Evolutionary conservation across 2,329 filamentous ascomycete genomes (phyloP).

Genomic region (Chaetomium sp.): DNA sequence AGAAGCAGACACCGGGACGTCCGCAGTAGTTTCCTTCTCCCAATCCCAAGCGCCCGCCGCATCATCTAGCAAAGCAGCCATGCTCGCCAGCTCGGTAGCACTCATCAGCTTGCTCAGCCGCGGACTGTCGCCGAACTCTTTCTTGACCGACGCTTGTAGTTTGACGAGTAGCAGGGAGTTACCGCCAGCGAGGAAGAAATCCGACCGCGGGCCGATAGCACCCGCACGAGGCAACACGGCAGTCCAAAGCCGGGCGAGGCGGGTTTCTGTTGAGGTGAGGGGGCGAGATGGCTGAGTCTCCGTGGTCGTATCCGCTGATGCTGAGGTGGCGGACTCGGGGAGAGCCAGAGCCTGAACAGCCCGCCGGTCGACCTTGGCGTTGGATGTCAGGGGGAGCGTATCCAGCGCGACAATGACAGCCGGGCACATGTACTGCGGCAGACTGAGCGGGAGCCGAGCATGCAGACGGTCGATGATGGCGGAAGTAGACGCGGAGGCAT

Average conservation of each 20-base stretch:
- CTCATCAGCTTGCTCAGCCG: constrained; percentile 1
- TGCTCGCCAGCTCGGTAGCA: neutral
- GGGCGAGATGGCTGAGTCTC: neutral
- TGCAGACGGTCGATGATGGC: neutral
- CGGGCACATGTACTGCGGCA: constrained; percentile 3
- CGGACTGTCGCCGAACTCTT: neutral
- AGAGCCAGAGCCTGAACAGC: neutral
- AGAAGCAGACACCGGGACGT: neutral
- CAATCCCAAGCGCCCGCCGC: neutral
- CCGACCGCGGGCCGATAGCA: neutral
- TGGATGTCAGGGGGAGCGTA: neutral
- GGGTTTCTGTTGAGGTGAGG: neutral
- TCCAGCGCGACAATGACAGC: neutral
- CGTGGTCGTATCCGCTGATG: neutral
- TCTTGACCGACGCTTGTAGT: neutral
- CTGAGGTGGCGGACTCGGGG: neutral
- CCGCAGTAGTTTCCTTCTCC: neutral
- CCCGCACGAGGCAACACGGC: neutral
- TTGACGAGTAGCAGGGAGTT: constrained; percentile 4
- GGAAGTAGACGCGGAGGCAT: neutral
- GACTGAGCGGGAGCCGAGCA: neutral
- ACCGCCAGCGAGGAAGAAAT: constrained; percentile 1
- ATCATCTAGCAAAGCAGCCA: neutral
- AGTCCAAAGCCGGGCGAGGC: neutral
- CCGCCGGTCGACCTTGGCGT: neutral